Evolutionary conservation across 2,329 filamentous ascomycete genomes (phyloP).

Genomic region (Gyromitra esculenta): DNA sequence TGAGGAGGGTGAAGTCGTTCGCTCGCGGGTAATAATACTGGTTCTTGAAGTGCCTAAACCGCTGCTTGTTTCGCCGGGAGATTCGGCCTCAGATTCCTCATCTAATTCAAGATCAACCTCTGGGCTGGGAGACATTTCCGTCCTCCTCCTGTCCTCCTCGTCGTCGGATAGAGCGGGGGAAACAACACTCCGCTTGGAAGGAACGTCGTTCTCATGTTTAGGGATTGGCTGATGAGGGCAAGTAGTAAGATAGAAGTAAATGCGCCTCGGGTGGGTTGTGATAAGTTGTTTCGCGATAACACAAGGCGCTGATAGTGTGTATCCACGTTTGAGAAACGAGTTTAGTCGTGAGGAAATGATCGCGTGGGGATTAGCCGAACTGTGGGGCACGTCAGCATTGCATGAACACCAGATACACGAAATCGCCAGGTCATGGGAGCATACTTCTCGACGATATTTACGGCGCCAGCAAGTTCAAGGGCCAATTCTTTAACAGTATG

Average conservation of each 20-base stretch:
- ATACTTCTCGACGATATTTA: slow-evolving; percentile 90
- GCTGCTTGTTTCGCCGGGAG: slow-evolving; percentile 69
- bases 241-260: slow-evolving; percentile 96
- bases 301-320: slow-evolving; percentile 81
- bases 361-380: slow-evolving; percentile 93
- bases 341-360: slow-evolving; percentile 93
- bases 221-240: slow-evolving; percentile 83
- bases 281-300: slow-evolving; percentile 93
- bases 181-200: slow-evolving; percentile 71
- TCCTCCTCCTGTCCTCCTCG: slow-evolving; percentile 67
- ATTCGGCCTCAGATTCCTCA: slow-evolving; percentile 74
- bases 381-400: slow-evolving; percentile 61
- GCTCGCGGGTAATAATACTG: slow-evolving; percentile 61
- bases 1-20: slow-evolving; percentile 60
- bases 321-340: slow-evolving; percentile 86
- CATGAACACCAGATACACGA: slow-evolving; percentile 37
- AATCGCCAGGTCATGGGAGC: slow-evolving; percentile 61
- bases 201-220: slow-evolving; percentile 67
- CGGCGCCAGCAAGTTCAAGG: slow-evolving; percentile 76
- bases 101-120: slow-evolving; percentile 90
- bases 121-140: slow-evolving; percentile 84
- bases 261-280: slow-evolving; percentile 88
- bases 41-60: slow-evolving; percentile 71
- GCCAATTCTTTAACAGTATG: slow-evolving; percentile 95
- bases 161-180: slow-evolving; percentile 80